Evolutionary conservation across 108 stramenopile species (phyloP), one percentile per base, ranked within the genome.

Genomic region (Phaeodactylum tricornutum): DNA sequence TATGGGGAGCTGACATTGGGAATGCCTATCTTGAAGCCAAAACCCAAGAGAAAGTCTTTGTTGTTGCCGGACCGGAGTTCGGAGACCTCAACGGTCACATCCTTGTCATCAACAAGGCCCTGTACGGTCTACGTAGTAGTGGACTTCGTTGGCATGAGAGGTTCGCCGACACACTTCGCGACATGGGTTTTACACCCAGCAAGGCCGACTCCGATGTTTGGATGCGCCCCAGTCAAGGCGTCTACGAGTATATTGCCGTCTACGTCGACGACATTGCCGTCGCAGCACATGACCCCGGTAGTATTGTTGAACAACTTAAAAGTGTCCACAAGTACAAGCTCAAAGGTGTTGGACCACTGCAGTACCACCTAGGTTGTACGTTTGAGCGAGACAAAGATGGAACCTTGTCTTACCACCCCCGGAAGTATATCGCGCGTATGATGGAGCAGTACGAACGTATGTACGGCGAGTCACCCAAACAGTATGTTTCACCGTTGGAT

Each of bases 201-300:
- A 29, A 41, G 14, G 47, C 53, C 15, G 69, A 71, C n/a, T 31
- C 59, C 27, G 52, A 71, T 35, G 34, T 71, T 14, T 71, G 69
- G 69, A 30, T 34, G 29, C 49, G 46, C 1, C 39, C 41, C 11
- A 29, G 46, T 21, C 15, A 7, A 30, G 47, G 14, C 15, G 19
- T 21, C 3, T 50, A 35, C 32, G 49, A 50, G 38, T 50, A 50
- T 11, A 26, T 53, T 4, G 15, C 15, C 4, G 53, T 43, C 3
- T 43, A 57, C 57, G 24, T 27, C 14, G 44, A 45, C 19, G 44
- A 45, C 21, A 6, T 45, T 22, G 44, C 44, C 3, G 3, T 53
- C 6, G 55, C 31, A 3, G 47, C 47, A 46, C 26, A 56, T 22
- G 47, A 56, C 32, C 55, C 55, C 12, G 21, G 50, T 9, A 9